These are phyloP conservation scores for Peltaster fructicola DNA, from an alignment of 2,329 filamentous ascomycete species.

Conservation along the genomic window DNA sequence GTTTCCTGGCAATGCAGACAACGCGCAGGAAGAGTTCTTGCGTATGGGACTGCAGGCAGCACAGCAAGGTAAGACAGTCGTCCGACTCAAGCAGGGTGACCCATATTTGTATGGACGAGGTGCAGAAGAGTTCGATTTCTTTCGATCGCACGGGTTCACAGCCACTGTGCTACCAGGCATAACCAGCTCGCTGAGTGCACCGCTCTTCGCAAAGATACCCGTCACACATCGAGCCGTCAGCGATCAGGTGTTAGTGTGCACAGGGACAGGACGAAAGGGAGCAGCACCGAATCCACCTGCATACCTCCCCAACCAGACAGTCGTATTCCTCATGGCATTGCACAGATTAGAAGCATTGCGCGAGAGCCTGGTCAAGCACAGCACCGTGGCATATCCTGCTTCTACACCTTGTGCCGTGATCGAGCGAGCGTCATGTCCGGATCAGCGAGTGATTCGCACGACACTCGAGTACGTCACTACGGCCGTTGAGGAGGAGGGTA, in stretches of 20 bases:
- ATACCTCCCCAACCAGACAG: constrained; percentile 59
- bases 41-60: constrained; percentile 56
- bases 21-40: constrained; percentile 78
- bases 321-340: constrained; percentile 88
- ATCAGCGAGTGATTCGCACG: constrained; percentile 82
- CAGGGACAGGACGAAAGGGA: constrained; percentile 84
- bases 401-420: constrained; percentile 81
- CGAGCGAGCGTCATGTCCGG: constrained; percentile 81
- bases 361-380: constrained; percentile 42
- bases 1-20: constrained; percentile 92
- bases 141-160: constrained; percentile 51
- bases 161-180: constrained; percentile 67
- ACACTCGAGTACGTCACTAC: constrained; percentile 62
- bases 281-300: constrained; percentile 64
- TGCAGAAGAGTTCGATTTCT: constrained; percentile 80
- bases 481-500: constrained; percentile 79
- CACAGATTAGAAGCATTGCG: constrained; percentile 67
- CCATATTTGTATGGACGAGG: constrained; percentile 92
- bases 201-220: constrained; percentile 75
- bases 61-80: constrained; percentile 55
- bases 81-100: constrained; percentile 89
- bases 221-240: constrained; percentile 76
- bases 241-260: constrained; percentile 91
- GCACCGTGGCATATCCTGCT: constrained; percentile 29
- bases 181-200: constrained; percentile 71